phyloP scores from a whole-genome alignment of 2,329 filamentous ascomycete species.

The Gliomastix tumulicola region DNA sequence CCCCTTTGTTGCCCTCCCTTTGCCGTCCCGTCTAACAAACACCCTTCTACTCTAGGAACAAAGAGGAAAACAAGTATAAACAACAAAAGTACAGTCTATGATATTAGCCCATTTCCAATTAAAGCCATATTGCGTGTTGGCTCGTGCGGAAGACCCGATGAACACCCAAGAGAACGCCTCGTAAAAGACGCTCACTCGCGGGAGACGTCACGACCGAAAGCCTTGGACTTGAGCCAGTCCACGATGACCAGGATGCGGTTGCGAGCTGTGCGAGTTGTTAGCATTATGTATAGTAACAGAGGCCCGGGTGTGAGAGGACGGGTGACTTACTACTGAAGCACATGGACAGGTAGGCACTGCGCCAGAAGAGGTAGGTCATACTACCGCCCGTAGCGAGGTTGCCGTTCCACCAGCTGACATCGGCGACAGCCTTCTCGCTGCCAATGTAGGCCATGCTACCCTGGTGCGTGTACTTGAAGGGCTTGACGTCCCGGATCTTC shows the following conservation, averaged over 20 bases:
- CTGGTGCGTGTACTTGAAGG: conserved; percentile 98
- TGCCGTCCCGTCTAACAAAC: too few relatives aligned
- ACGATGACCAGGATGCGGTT: conserved; percentile 89
- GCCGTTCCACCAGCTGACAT: conserved; percentile 94
- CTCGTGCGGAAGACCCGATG: too few relatives aligned
- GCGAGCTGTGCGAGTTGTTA: conserved; percentile 52
- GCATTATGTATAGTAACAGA: conserved; percentile 10
- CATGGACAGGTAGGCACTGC: conserved; percentile 97
- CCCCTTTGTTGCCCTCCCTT: too few relatives aligned
- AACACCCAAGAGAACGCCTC: too few relatives aligned
- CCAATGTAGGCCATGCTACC: conserved; percentile 96
- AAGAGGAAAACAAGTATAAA: too few relatives aligned
- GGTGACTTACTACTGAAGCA: conserved; percentile 98
- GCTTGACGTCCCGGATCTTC: conserved; percentile 88
- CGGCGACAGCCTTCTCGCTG: conserved; percentile 93
- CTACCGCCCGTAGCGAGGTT: conserved; percentile 92
- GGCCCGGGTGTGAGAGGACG: conserved; percentile 1
- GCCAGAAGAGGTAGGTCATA: conserved; percentile 97
- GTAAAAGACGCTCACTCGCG: too few relatives aligned
- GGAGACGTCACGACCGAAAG: conserved; percentile 92
- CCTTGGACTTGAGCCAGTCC: conserved; percentile 95
- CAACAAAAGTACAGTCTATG: too few relatives aligned
- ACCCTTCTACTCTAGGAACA: too few relatives aligned
- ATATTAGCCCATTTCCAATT: too few relatives aligned
- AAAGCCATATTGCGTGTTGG: too few relatives aligned